phyloP scores from a whole-genome alignment of 352 stramenopile species.

The Globisporangium cederbergense region DNA sequence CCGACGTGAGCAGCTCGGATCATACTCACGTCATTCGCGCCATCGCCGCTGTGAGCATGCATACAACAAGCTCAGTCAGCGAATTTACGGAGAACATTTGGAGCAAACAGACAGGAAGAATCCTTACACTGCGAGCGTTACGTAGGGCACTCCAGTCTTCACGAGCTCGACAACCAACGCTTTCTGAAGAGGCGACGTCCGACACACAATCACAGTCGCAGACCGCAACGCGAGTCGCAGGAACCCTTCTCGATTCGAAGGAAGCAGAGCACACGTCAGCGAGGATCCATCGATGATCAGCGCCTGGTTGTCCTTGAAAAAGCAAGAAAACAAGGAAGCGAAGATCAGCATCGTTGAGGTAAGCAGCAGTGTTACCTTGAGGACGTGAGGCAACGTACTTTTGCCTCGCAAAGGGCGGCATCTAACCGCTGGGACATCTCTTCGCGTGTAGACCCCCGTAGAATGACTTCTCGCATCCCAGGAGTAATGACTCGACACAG shows the following conservation, averaged over 20 bases:
- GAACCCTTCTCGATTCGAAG: conserved; percentile 60
- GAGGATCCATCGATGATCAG: conserved; percentile 67
- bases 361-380: background rate
- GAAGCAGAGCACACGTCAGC: conserved; percentile 51
- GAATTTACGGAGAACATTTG: background rate
- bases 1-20: conserved; percentile 98
- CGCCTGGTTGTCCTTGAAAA: conserved; percentile 51
- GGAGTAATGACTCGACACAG: conserved; percentile 80
- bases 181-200: conserved; percentile 89
- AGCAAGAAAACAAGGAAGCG: background rate
- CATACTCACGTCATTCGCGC: conserved; percentile 99
- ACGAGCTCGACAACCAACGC: conserved; percentile 93
- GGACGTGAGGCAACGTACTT: conserved; percentile 19
- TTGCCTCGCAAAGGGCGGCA: conserved; percentile 39
- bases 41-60: conserved; percentile 88
- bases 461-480: conserved; percentile 77
- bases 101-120: conserved; percentile 8
- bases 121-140: conserved; percentile 92
- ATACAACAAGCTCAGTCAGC: background rate
- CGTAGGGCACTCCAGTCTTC: conserved; percentile 63
- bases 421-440: conserved; percentile 55
- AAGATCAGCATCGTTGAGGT: background rate
- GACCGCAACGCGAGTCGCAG: conserved; percentile 67
- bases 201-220: conserved; percentile 84
- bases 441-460: conserved; percentile 38